Evolutionary conservation across 78 protist genomes (phyloP).

Genomic region (Pelomyxa schiedti): DNA sequence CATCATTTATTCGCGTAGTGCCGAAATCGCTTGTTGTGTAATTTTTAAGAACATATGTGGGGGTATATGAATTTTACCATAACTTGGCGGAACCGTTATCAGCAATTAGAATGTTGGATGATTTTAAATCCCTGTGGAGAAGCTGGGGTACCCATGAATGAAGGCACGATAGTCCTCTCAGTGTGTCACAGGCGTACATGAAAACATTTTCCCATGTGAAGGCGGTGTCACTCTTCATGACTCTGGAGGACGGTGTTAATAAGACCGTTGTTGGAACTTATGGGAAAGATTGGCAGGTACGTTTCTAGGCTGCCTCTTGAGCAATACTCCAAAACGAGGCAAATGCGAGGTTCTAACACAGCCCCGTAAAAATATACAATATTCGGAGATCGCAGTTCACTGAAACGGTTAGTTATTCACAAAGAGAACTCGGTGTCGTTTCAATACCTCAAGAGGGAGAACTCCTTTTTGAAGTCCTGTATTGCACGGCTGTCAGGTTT

Average conservation of each 20-base stretch:
- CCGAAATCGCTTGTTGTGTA: neutral
- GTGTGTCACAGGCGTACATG: slow-evolving; percentile 22
- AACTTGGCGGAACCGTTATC: neutral
- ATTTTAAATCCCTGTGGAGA: slow-evolving; percentile 52
- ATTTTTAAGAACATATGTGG: too few relatives aligned
- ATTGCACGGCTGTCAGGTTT: neutral
- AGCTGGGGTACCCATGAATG: slow-evolving; percentile 55
- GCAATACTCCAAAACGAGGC: slow-evolving; percentile 47
- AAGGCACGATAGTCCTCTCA: slow-evolving; percentile 34
- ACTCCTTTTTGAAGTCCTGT: neutral
- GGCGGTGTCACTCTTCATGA: slow-evolving; percentile 30
- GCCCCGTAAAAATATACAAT: slow-evolving; percentile 57
- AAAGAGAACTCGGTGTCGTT: too few relatives aligned
- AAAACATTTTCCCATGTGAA: slow-evolving; percentile 51
- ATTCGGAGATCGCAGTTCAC: slow-evolving; percentile 13
- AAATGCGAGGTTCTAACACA: slow-evolving; percentile 34
- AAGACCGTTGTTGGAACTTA: too few relatives aligned
- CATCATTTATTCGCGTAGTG: neutral
- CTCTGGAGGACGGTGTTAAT: too few relatives aligned
- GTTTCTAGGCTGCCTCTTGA: slow-evolving; percentile 34
- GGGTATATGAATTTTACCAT: too few relatives aligned
- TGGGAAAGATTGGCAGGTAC: too few relatives aligned
- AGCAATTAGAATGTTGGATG: slow-evolving; percentile 16
- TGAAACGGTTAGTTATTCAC: too few relatives aligned
- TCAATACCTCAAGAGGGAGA: neutral